phyloP scores from a whole-genome alignment of 352 stramenopile species.

The Elongisporangium senticosum region DNA sequence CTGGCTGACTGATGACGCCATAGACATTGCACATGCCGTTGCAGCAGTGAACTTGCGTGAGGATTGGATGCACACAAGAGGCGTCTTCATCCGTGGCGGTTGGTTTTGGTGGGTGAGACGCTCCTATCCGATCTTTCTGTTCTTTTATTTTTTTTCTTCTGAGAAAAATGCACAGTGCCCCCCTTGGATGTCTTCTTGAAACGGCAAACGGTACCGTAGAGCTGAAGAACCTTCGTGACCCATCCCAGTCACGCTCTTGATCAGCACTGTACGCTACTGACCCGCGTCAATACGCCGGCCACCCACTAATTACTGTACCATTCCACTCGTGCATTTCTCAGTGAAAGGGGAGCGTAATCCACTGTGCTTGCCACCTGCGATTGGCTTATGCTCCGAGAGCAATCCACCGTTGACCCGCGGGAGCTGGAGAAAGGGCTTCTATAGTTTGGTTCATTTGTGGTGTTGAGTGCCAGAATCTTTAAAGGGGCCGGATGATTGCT shows the following conservation, averaged over 20 bases:
- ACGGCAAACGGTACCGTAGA: background rate
- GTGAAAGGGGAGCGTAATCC: background rate
- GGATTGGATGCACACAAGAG: background rate
- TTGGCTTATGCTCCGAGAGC: background rate
- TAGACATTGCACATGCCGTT: background rate
- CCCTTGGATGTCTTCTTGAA: background rate
- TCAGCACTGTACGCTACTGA: background rate
- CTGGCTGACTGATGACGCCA: background rate
- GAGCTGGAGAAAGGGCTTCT: background rate
- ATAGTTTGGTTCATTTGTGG: background rate
- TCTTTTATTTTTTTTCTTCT: background rate
- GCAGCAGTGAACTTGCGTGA: background rate
- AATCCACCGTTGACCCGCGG: background rate
- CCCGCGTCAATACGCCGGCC: background rate
- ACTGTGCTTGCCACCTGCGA: background rate
- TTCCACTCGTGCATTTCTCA: background rate
- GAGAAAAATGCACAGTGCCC: background rate
- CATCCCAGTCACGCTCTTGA: background rate
- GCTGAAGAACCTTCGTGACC: background rate
- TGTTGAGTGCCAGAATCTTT: background rate
- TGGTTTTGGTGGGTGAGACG: too few species aligned
- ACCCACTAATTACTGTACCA: background rate
- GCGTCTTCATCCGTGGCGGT: too few species aligned
- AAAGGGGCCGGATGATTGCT: background rate
- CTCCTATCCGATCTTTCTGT: background rate